Base-by-base conservation (phyloP, 2,329 filamentous ascomycete genomes). In the Grosmannia huntii region DNA sequence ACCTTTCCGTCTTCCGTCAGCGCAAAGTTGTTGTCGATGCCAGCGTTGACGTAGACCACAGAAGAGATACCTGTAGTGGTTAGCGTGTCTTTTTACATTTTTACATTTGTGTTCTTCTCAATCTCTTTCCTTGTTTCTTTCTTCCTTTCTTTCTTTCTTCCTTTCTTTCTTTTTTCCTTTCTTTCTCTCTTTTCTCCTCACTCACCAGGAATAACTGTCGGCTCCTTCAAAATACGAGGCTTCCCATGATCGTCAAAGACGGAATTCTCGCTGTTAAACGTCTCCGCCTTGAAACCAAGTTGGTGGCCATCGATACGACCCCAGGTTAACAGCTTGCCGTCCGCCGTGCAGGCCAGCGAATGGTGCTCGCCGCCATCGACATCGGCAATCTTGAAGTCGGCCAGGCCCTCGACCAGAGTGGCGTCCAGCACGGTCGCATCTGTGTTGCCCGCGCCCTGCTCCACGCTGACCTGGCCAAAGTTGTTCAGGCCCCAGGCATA, bases 401-500 rank as follows among this genome's bases (percentile, higher is more conserved):
- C 75, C 10, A 96, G 78, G 7, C 78, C 78, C 10, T 81, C 72
- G 28, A 96, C 81, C 56, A 86, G 73, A 49, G 80, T 82, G 3
- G 90, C 87, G 64, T 82, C 80, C n/a, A 87, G 78, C 55, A 95
- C 80, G 61, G 86, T 82, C 38, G 85, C 85, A 63, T 86, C 83
- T 56, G 86, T 82, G 59, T 85, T 81, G 36, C 84, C 85, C 16
- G 81, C 83, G 57, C 78, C 76, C 50, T 82, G 77, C 19, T 76
- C 75, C 60, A 69, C 64, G 60, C 86, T 89, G 19, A 87, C 88
- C 73, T 95, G 86, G 62, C 86, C 87, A 70, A 88, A 95, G 72
- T 87, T 90, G 77, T 95, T 95, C 33, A 92, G 75, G 27, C 90
- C 90, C 89, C 90, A 95, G 0, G 84, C 81, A 71, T 84, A 94